Conservation (phyloP, 164 flowering plant genomes). For the Aristolochia californica region DNA sequence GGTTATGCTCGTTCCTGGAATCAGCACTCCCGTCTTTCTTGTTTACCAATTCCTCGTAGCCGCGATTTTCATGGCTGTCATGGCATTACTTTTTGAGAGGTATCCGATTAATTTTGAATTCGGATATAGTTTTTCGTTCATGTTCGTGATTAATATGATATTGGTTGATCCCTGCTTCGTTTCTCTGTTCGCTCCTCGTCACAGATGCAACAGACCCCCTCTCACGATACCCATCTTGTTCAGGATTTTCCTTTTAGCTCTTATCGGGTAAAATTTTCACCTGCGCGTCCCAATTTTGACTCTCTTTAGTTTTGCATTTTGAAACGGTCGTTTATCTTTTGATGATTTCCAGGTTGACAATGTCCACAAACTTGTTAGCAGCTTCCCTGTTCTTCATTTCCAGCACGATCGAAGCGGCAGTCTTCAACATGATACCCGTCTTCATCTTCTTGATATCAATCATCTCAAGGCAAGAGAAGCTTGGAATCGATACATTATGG, state of each 20-base stretch:
- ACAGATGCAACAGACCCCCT: conserved; percentile 16
- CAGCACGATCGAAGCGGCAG: no score
- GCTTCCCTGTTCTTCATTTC: no score
- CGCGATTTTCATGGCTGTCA: background rate
- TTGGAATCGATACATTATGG: no score
- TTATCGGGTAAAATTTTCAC: conserved; percentile 10
- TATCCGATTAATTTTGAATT: background rate
- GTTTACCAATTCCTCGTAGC: conserved; percentile 1
- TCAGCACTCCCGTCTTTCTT: conserved; percentile 1
- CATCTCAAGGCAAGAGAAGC: no score
- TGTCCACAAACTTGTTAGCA: background rate
- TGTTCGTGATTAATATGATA: background rate
- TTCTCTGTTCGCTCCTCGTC: background rate
- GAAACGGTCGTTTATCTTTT: no score
- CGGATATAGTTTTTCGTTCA: background rate
- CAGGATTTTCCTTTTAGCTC: conserved; percentile 16
- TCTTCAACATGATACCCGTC: no score
- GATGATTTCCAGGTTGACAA: background rate
- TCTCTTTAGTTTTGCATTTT: background rate
- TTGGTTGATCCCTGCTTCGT: background rate
- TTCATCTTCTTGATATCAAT: no score
- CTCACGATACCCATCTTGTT: conserved; percentile 9
- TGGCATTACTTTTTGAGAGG: conserved; percentile 1
- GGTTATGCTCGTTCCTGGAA: background rate
- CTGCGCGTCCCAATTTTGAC: no score